Percentiles rank a stretch among this genome's conserved stretches.
phyloP scores from a whole-genome alignment of 2,329 filamentous ascomycete species.

The Dothideomycetes sp. region DNA sequence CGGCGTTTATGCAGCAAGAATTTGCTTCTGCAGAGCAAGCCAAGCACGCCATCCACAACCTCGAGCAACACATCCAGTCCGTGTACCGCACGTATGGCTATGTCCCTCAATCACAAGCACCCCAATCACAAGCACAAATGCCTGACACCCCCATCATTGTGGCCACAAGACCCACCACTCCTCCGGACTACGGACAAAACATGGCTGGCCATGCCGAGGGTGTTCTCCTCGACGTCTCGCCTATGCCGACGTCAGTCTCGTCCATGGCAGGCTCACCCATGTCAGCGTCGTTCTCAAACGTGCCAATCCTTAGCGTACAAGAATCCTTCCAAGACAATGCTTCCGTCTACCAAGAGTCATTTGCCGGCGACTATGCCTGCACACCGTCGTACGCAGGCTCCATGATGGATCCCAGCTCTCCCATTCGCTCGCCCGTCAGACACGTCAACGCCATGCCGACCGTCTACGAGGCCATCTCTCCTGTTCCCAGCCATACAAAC shows the following conservation, averaged over 20 bases:
- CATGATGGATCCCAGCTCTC: conserved; percentile 38
- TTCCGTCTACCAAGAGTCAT: conserved; percentile 19
- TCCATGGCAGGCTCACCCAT: conserved; percentile 36
- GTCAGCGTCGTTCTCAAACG: conserved; percentile 37
- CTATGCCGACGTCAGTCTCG: conserved; percentile 33
- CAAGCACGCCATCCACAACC: conserved; percentile 27
- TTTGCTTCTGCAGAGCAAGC: conserved; percentile 17
- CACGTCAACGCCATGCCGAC: conserved; percentile 30
- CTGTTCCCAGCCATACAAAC: conserved; percentile 26
- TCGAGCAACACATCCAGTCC: conserved; percentile 35
- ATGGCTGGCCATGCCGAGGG: conserved; percentile 19
- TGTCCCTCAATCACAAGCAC: conserved; percentile 18
- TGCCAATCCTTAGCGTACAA: conserved; percentile 37
- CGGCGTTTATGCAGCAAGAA: conserved; percentile 17
- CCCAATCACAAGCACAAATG: conserved; percentile 18
- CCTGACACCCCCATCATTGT: conserved; percentile 22
- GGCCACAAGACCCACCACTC: conserved; percentile 14
- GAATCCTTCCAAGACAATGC: conserved; percentile 27
- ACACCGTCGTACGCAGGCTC: conserved; percentile 42
- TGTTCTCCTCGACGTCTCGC: conserved; percentile 43
- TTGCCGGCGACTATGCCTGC: conserved; percentile 34
- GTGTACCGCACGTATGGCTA: conserved; percentile 34
- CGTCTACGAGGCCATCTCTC: conserved; percentile 26
- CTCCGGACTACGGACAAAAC: conserved; percentile 5
- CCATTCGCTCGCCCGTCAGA: conserved; percentile 28